Conservation (phyloP, 1,139 yeast genomes). For the Nakaseomyces uthaithaninus region DNA sequence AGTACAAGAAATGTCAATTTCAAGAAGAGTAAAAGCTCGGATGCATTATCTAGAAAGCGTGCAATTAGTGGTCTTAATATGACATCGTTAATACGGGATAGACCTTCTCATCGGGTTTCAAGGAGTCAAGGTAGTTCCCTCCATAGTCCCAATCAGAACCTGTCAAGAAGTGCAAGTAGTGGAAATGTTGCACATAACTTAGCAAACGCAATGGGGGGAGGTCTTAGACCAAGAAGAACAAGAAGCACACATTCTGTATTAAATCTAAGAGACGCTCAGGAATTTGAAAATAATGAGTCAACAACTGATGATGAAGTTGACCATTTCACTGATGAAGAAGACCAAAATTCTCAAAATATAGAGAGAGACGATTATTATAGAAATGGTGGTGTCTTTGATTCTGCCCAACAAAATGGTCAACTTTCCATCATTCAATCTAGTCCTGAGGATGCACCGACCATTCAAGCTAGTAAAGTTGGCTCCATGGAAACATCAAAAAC, state of each 20-base stretch:
- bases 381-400: conserved; percentile 14
- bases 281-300: conserved; percentile 17
- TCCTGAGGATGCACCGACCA: conserved; percentile 3
- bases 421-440: conserved; percentile 2
- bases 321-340: conserved; percentile 30
- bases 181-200: conserved; percentile 4
- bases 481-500: not conserved
- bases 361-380: conserved; percentile 14
- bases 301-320: conserved; percentile 28
- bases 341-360: not conserved
- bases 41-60: conserved; percentile 25
- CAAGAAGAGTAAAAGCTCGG: conserved; percentile 26
- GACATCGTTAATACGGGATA: conserved; percentile 25
- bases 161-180: conserved; percentile 7
- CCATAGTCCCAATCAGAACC: conserved; percentile 10
- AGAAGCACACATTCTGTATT: conserved; percentile 27
- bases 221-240: conserved; percentile 25
- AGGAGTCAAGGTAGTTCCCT: conserved; percentile 12
- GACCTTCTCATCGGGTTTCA: conserved; percentile 17
- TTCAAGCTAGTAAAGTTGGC: not conserved
- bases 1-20: conserved; percentile 13
- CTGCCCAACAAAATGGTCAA: not conserved
- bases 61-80: conserved; percentile 30
- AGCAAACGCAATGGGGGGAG: conserved; percentile 11
- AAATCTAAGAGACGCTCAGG: conserved; percentile 20